Percentiles rank a stretch among this genome's conserved stretches.
Evolutionary conservation across 495 filamentous ascomycete species (phyloP).

Genomic region (Cairneyella variabilis): DNA sequence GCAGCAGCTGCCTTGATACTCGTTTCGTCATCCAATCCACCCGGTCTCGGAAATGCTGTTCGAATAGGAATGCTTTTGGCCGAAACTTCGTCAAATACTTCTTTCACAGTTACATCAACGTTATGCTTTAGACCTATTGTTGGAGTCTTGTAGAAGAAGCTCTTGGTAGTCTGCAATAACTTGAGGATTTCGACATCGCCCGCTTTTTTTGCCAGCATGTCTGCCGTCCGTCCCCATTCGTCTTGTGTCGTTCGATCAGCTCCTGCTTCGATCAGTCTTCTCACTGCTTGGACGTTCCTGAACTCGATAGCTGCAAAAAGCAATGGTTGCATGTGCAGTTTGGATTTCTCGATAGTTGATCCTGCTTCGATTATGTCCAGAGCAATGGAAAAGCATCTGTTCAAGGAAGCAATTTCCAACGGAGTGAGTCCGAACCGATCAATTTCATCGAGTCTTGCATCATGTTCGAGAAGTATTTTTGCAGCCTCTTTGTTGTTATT

Average conservation of each 20-base stretch:
- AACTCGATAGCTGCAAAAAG: conserved; percentile 10
- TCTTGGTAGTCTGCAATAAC: background rate
- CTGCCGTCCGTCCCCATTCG: conserved; percentile 13
- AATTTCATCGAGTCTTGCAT: background rate
- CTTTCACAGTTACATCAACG: background rate
- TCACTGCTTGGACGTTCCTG: conserved; percentile 1
- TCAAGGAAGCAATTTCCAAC: conserved; percentile 4
- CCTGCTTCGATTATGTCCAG: conserved; percentile 10
- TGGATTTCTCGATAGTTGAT: background rate
- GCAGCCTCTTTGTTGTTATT: background rate
- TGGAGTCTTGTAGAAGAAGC: background rate
- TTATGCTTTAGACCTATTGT: background rate
- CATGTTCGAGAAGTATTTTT: conserved; percentile 11
- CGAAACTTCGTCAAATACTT: background rate
- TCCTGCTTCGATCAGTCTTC: conserved; percentile 4
- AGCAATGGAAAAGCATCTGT: background rate
- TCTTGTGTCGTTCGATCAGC: conserved; percentile 13
- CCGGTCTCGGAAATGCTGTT: no score
- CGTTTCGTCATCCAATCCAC: no score
- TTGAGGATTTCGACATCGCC: background rate
- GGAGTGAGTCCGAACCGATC: conserved; percentile 11
- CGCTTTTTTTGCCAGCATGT: conserved; percentile 1
- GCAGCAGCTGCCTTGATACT: no score
- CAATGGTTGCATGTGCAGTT: conserved; percentile 5
- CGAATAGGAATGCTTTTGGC: no score